Evolutionary conservation across 2,329 filamentous ascomycete species (phyloP), one percentile per base, ranked within the genome.

Genomic region (Fusarium sp.): DNA sequence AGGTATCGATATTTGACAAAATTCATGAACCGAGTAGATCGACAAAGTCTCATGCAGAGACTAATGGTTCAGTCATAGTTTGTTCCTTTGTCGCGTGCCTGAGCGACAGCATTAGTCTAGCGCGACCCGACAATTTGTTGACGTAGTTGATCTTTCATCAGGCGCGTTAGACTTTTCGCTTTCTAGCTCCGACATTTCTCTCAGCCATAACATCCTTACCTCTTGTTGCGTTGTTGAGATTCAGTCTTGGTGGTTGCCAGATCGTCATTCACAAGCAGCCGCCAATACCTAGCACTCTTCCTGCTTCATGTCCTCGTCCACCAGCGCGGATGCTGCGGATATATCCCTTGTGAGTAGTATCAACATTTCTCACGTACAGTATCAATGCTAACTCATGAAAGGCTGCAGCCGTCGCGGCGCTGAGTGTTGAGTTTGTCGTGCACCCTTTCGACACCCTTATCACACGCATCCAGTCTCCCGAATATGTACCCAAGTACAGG

Each of bases 381-480:
- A 2, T 11, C 3, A 20, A 13, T 4, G 10, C 38, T 63, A 5
- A 59, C 9, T 17, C 5, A 1, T 1, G 1, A 49, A 3, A 66
- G 63, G 63, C 63, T 5, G 63, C 63, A n/a, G 57, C 50, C 9
- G 44, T 66, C 4, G 63, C 63, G 1, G 66, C 55, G 3, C 10
- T 69, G 11, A 69, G 61, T 8, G 56, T 66, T 3, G 51, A 69
- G 5, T 67, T 69, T 26, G 63, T 69, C 2, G 66, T 69, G 5
- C 66, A 69, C 9, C 66, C 66, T 3, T 67, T 69, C 2, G 66
- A 69, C 31, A 69, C 66, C 1, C 58, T 69, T 11, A 69, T 69
- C 1, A 69, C 66, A 7, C 48, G 66, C 3, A 54, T 69, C 0
- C 66, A 69, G 11, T 69, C 66, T 3, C 66, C 66, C 0, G 40